A percentile compares a stretch with the other conserved stretches of the same genome.
Conservation (phyloP, 331 rosid genomes). For the Telfairia occidentalis region DNA sequence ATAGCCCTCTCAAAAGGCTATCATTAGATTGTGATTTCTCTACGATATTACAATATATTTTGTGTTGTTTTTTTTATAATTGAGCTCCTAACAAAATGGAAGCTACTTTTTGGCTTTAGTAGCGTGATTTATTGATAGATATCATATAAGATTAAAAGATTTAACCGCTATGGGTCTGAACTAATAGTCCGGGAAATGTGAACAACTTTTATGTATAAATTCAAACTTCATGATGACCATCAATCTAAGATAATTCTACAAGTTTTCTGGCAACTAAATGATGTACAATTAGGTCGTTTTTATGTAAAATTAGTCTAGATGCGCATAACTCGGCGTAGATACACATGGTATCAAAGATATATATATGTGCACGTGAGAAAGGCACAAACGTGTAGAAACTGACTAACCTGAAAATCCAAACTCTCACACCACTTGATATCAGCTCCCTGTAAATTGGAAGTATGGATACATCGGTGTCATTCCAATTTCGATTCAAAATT, state of each 20-base stretch:
- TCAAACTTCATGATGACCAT: too few species aligned
- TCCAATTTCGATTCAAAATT: constrained; percentile 83
- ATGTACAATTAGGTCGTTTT: not conserved
- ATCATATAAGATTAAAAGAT: not conserved
- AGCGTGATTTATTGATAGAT: not conserved
- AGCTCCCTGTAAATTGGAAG: constrained; percentile 83
- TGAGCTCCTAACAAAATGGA: not conserved
- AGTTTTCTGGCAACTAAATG: not conserved
- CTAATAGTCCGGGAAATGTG: too few species aligned
- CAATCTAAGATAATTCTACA: too few species aligned
- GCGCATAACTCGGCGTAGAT: not conserved
- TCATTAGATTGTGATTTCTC: too few species aligned
- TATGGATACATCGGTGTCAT: constrained; percentile 71
- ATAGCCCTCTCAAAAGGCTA: too few species aligned
- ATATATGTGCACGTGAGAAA: too few species aligned
- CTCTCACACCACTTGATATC: constrained; percentile 70
- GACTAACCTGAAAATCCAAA: constrained; percentile 88
- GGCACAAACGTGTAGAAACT: not conserved
- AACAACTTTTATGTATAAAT: too few species aligned
- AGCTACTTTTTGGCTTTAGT: not conserved
- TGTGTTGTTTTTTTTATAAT: too few species aligned
- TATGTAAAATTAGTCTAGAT: not conserved
- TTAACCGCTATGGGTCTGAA: not conserved
- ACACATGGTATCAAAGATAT: not conserved
- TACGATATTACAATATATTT: too few species aligned